Evolutionary conservation across 768 basidiomycete genomes (phyloP).

Genomic region (Trametes sanguinea): DNA sequence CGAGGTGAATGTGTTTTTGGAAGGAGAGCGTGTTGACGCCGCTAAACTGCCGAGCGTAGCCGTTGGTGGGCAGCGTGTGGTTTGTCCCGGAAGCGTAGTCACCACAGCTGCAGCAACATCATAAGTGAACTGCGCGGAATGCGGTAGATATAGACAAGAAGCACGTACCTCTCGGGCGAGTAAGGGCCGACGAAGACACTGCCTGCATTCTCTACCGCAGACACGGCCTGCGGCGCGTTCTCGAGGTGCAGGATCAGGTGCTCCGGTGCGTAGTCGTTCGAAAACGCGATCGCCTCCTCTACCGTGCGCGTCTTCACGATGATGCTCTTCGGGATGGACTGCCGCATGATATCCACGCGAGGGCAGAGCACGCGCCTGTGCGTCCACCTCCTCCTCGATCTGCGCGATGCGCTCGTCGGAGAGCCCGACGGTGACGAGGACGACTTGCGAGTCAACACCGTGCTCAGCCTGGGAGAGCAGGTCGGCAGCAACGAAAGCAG

Average conservation of each 20-base stretch:
- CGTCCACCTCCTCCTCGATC: slow-evolving; percentile 84
- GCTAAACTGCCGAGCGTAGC: slow-evolving; percentile 97
- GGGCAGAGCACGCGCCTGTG: slow-evolving; percentile 84
- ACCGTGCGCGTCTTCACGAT: slow-evolving; percentile 73
- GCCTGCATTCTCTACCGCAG: slow-evolving; percentile 84
- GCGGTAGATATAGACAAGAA: neutral
- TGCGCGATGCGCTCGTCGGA: slow-evolving; percentile 58
- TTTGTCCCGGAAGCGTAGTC: slow-evolving; percentile 99
- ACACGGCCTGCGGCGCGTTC: slow-evolving; percentile 64
- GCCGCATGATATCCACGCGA: slow-evolving; percentile 85
- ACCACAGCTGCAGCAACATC: slow-evolving; percentile 67
- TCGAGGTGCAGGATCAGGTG: slow-evolving; percentile 92
- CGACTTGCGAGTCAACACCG: slow-evolving; percentile 97
- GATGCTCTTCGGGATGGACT: slow-evolving; percentile 88
- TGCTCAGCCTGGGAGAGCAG: slow-evolving; percentile 98
- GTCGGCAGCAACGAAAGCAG: slow-evolving; percentile 94
- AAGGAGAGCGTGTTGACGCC: slow-evolving; percentile 97
- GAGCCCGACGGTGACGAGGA: slow-evolving; percentile 81
- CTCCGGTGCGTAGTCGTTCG: slow-evolving; percentile 98
- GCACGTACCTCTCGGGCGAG: slow-evolving; percentile 88
- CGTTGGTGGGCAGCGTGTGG: slow-evolving; percentile 95
- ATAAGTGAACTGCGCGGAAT: neutral
- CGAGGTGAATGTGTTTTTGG: slow-evolving; percentile 99
- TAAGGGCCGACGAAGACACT: slow-evolving; percentile 95
- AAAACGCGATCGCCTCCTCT: slow-evolving; percentile 82